Percentiles rank a stretch among this genome's conserved stretches.
Conservation (phyloP, 192 early-diverging fungal species). For the Umbelopsis sp. region DNA sequence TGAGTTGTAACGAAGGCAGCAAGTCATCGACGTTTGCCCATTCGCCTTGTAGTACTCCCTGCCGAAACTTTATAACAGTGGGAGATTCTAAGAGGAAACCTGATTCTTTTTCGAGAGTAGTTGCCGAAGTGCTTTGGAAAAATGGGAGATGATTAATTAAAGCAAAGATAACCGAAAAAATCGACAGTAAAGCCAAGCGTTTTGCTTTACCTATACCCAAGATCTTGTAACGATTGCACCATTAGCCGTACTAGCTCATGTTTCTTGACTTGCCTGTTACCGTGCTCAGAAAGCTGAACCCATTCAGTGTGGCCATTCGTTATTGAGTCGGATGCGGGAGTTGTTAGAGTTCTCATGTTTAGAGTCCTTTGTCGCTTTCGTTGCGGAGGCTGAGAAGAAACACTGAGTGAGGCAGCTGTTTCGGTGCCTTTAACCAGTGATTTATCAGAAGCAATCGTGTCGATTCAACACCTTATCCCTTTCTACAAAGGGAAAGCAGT, state of each 20-base stretch:
- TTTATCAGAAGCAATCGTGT: slow-evolving; percentile 17
- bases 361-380: slow-evolving; percentile 19
- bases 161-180: not conserved
- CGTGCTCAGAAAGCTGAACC: slow-evolving; percentile 13
- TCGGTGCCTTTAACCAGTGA: slow-evolving; percentile 20
- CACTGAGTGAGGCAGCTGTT: slow-evolving; percentile 15
- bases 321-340: slow-evolving; percentile 12
- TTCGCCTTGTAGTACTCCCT: slow-evolving; percentile 71
- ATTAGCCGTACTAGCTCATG: slow-evolving; percentile 88
- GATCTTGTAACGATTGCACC: slow-evolving; percentile 80
- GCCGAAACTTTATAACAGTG: slow-evolving; percentile 68
- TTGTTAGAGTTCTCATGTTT: slow-evolving; percentile 15
- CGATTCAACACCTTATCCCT: slow-evolving; percentile 21
- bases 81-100: slow-evolving; percentile 77
- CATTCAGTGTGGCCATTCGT: slow-evolving; percentile 16
- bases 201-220: slow-evolving; percentile 72
- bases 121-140: slow-evolving; percentile 62
- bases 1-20: slow-evolving; percentile 42
- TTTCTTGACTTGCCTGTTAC: slow-evolving; percentile 33
- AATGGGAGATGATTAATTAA: too few relatives aligned
- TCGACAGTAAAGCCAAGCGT: too few relatives aligned
- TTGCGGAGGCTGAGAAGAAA: slow-evolving; percentile 18
- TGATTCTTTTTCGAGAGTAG: slow-evolving; percentile 76
- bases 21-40: slow-evolving; percentile 72
- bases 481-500: slow-evolving; percentile 17